Conservation (phyloP, 306 rosid species). For the Vigna nakashimae region DNA sequence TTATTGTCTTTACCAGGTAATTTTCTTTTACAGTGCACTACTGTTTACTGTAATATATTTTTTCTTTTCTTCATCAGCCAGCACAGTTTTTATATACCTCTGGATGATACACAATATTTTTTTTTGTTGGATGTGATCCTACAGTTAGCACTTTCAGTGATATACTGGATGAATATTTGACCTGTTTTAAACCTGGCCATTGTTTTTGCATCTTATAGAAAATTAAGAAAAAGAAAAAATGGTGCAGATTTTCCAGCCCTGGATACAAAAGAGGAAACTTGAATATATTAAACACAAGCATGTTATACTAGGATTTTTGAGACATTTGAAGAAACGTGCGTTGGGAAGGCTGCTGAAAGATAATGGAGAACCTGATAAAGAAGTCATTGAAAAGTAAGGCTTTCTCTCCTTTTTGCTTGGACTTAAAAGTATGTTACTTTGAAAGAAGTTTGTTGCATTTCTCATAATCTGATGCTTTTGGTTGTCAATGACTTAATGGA, state of each 20-base stretch:
- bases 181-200: slow-evolving; percentile 13
- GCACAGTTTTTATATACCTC: slow-evolving; percentile 9
- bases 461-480: not conserved
- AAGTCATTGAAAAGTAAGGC: slow-evolving; percentile 63
- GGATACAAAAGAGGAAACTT: slow-evolving; percentile 84
- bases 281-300: slow-evolving; percentile 73
- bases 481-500: slow-evolving; percentile 37
- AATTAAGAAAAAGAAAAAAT: slow-evolving; percentile 24
- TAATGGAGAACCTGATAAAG: slow-evolving; percentile 67
- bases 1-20: slow-evolving; percentile 90
- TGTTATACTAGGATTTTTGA: slow-evolving; percentile 75
- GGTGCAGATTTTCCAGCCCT: slow-evolving; percentile 89
- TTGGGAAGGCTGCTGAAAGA: slow-evolving; percentile 72
- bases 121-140: not conserved
- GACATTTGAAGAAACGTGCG: slow-evolving; percentile 62
- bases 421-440: slow-evolving; percentile 24
- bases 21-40: slow-evolving; percentile 17
- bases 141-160: slow-evolving; percentile 1
- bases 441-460: slow-evolving; percentile 14
- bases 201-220: slow-evolving; percentile 13
- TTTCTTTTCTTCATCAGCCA: not conserved
- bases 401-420: slow-evolving; percentile 34
- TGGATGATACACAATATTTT: not conserved
- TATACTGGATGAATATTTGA: slow-evolving; percentile 20
- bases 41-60: not conserved